Evolutionary conservation across 2,329 filamentous ascomycete genomes (phyloP).

Genomic region (Aspergillus quadricinctus): DNA sequence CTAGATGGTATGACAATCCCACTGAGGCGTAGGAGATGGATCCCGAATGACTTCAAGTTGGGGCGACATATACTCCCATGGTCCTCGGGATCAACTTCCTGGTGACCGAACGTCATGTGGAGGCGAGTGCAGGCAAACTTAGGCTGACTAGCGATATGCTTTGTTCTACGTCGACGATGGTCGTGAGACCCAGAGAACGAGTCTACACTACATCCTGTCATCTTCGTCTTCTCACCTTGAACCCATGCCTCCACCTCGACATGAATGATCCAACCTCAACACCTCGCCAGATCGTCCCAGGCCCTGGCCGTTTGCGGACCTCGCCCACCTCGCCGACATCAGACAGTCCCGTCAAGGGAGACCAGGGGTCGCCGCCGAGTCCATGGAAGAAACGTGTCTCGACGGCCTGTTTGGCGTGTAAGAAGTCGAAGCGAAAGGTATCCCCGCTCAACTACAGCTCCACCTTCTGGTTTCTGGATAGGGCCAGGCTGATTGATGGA

Average conservation of each 20-base stretch:
- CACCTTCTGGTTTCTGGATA: no score
- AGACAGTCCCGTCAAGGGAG: constrained; percentile 8
- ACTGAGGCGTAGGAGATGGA: neutral
- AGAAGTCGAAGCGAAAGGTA: constrained; percentile 39
- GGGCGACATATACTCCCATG: neutral
- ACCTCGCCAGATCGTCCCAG: constrained; percentile 20
- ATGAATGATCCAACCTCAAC: constrained; percentile 4
- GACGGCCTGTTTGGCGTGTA: constrained; percentile 37
- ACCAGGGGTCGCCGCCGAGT: constrained; percentile 5
- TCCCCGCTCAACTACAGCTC: no score
- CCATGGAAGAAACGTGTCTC: constrained; percentile 36
- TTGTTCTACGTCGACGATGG: neutral
- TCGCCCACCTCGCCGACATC: constrained; percentile 9
- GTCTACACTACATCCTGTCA: neutral
- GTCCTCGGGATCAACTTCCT: constrained; percentile 16
- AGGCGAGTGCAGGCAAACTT: constrained; percentile 5
- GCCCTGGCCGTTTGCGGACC: constrained; percentile 9
- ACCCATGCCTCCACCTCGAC: neutral
- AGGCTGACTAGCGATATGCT: no score
- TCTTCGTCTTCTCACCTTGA: neutral
- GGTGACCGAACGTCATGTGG: constrained; percentile 15
- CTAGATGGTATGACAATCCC: neutral
- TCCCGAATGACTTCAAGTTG: neutral
- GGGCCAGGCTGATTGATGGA: no score
- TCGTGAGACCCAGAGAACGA: neutral